Evolutionary conservation across 495 filamentous ascomycete species (phyloP).

Genomic region (Penicillium silybi): DNA sequence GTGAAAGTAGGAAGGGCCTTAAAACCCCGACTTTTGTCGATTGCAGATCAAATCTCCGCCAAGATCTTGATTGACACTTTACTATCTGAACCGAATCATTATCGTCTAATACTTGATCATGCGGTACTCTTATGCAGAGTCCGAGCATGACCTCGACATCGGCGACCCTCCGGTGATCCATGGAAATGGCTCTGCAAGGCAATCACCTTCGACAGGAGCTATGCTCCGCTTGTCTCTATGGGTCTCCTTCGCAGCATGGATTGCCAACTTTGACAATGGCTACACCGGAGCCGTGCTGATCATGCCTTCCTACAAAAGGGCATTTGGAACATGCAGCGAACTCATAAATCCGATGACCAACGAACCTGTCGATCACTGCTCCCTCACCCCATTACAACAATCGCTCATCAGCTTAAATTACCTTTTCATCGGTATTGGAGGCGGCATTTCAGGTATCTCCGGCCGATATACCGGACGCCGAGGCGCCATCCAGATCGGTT

Average conservation of each 20-base stretch:
- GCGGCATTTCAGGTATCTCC: constrained; percentile 18
- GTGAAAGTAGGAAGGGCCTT: background rate
- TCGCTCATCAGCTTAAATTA: constrained; percentile 28
- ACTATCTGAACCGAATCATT: background rate
- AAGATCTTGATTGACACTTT: background rate
- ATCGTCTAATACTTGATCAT: background rate
- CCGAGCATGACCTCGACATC: background rate
- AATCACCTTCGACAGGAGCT: constrained; percentile 7
- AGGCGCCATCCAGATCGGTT: constrained; percentile 20
- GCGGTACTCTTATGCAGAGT: background rate
- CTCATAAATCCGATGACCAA: constrained; percentile 11
- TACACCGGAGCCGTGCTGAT: constrained; percentile 24
- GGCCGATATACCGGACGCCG: constrained; percentile 21
- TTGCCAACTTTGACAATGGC: constrained; percentile 25
- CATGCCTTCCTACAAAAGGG: constrained; percentile 23
- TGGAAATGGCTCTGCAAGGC: background rate
- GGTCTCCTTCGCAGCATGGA: constrained; percentile 26
- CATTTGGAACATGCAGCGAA: constrained; percentile 22
- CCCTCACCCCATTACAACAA: constrained; percentile 23
- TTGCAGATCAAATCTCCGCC: background rate
- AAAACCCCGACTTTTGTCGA: background rate
- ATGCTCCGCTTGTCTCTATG: constrained; percentile 25
- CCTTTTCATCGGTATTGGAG: constrained; percentile 25
- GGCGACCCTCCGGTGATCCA: background rate
- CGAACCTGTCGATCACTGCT: constrained; percentile 9